Base-by-base conservation (phyloP, 2,329 filamentous ascomycete genomes). In the Aspergillus sp. region DNA sequence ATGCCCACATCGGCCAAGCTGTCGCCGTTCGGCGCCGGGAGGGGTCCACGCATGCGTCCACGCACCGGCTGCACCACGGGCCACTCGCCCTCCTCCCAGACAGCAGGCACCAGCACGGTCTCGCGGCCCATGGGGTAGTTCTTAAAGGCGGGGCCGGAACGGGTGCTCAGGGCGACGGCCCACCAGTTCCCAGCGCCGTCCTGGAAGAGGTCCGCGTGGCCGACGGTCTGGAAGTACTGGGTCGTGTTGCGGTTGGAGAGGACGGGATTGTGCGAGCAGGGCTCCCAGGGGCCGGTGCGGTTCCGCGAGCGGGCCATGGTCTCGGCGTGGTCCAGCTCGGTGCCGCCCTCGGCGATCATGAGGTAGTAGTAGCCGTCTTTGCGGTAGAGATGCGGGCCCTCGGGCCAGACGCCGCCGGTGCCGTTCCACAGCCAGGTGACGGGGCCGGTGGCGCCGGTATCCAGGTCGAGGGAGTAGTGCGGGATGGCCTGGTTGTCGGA, bases 201-300 rank as follows among this genome's bases (percentile, higher is more conserved):
- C 45, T 81, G 76, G 54, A 85, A 83, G 2, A 84, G 55, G 55
- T 85, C 81, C 0, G 79, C 77, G 49, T 85, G 82, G 0, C 82
- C 82, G 0, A 82, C 76, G 1, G 80, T 80, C 57, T 84, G 81
- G 52, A 68, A 70, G 54, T 76, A 77, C 31, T 68, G 53, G 0
- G 68, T 64, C 0, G 72, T 70, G n/a, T 70, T 67, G 36, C 62
- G 64, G 14, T 71, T 72, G 0, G 75, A 71, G 9, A 77, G 59
- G n/a, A 78, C 66, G 3, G 74, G 69, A 42, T 78, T 78, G 14
- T 63, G 55, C 0, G 70, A 65, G 47, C 71, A 70, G 2, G 68
- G 40, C 52, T 75, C 71, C 52, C 74, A 78, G 2, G 75, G 75
- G 0, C 75, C 75, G 58, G 54, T 56, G 17, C 67, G 47, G 25